Evolutionary conservation across 2,329 filamentous ascomycete species (phyloP).

Genomic region (Exophiala xenobiotica): DNA sequence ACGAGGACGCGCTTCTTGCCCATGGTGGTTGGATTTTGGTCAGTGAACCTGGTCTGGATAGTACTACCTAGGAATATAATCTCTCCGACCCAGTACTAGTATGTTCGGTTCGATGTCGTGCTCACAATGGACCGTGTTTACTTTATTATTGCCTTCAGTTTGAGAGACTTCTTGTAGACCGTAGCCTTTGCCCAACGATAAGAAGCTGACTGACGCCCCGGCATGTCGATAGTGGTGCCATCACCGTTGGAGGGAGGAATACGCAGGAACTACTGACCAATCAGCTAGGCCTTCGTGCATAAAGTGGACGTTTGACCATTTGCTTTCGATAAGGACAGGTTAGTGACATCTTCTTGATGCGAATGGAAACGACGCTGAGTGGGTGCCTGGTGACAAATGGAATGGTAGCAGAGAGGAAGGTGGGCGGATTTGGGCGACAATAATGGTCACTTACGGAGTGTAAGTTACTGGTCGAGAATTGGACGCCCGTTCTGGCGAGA

Average conservation of each 20-base stretch:
- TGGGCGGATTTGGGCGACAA: conserved; percentile 6
- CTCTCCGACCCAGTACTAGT: too few relatives aligned
- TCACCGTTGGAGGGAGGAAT: too few relatives aligned
- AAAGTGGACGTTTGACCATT: neutral
- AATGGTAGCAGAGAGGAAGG: neutral
- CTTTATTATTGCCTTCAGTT: too few relatives aligned
- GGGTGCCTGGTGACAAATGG: conserved; percentile 1
- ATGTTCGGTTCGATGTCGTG: too few relatives aligned
- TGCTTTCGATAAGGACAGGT: conserved; percentile 2
- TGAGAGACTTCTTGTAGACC: too few relatives aligned
- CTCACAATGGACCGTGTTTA: too few relatives aligned
- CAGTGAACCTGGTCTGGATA: too few relatives aligned
- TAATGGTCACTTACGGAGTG: too few relatives aligned
- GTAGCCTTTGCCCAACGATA: neutral
- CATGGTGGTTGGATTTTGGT: conserved; percentile 22
- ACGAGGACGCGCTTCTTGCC: conserved; percentile 54
- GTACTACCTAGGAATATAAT: too few relatives aligned
- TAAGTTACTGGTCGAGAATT: too few relatives aligned
- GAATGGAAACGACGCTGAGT: neutral
- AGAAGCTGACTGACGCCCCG: neutral
- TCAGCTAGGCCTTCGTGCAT: neutral
- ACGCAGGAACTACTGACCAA: neutral
- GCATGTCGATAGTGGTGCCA: too few relatives aligned
- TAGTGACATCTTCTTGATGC: neutral
- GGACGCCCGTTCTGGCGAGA: too few relatives aligned